Conservation (phyloP, 1,284 basidiomycete genomes). For the Heliocybe sulcata region DNA sequence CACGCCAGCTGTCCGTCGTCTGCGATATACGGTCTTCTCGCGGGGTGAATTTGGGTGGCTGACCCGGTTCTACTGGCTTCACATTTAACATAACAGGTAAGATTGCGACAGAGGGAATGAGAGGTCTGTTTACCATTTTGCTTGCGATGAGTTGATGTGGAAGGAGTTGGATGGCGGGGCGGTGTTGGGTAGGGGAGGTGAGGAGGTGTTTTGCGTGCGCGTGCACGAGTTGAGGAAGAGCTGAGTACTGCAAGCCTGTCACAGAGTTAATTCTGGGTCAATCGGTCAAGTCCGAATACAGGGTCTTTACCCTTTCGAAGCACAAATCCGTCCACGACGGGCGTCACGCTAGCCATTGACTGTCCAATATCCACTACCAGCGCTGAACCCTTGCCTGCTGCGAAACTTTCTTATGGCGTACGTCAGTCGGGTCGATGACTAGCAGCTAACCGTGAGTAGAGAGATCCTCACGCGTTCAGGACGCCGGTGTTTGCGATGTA, state of each 20-base stretch:
- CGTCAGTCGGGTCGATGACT: slow-evolving; percentile 1
- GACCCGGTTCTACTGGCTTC: slow-evolving; percentile 56
- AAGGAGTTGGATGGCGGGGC: slow-evolving; percentile 54
- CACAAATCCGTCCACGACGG: slow-evolving; percentile 97
- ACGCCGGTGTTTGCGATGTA: slow-evolving; percentile 98
- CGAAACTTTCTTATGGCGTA: slow-evolving; percentile 55
- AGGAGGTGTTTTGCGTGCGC: slow-evolving; percentile 67
- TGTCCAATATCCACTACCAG: slow-evolving; percentile 93
- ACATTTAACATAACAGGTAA: neutral
- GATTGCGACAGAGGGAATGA: neutral
- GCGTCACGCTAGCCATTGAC: slow-evolving; percentile 84
- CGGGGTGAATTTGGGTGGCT: slow-evolving; percentile 56
- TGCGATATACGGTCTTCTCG: slow-evolving; percentile 69
- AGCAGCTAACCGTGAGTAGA: slow-evolving; percentile 1
- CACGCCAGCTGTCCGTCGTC: slow-evolving; percentile 75
- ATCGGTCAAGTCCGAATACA: neutral
- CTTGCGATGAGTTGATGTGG: slow-evolving; percentile 87
- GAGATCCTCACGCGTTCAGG: slow-evolving; percentile 71
- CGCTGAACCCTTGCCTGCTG: slow-evolving; percentile 93
- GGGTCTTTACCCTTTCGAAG: slow-evolving; percentile 76
- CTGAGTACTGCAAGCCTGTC: slow-evolving; percentile 62
- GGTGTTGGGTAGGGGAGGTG: slow-evolving; percentile 33
- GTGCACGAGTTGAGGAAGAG: slow-evolving; percentile 72
- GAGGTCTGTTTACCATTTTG: slow-evolving; percentile 47
- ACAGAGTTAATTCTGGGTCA: neutral